Evolutionary conservation across 495 filamentous ascomycete species (phyloP).

Genomic region (Daldinia caldariorum): DNA sequence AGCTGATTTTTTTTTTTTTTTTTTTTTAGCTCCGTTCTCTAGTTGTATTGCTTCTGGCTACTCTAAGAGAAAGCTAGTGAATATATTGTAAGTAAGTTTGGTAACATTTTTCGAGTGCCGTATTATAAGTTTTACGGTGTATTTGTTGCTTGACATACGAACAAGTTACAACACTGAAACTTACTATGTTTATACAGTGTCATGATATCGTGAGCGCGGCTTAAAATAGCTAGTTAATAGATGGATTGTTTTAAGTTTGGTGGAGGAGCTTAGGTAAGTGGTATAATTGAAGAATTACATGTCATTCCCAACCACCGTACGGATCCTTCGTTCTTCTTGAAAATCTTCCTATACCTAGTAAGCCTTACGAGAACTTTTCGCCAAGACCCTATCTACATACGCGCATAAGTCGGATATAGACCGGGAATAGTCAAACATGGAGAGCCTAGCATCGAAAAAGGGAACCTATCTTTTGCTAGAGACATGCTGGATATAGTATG

Average conservation of each 20-base stretch:
- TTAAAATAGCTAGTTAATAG: not conserved
- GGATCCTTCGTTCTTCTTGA: not conserved
- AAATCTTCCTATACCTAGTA: slow-evolving; percentile 7
- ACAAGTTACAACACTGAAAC: too few species aligned
- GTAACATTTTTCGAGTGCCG: not conserved
- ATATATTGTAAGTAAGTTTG: not conserved
- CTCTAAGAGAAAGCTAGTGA: not conserved
- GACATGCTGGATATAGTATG: not conserved
- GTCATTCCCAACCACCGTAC: not conserved
- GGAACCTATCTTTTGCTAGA: slow-evolving; percentile 4
- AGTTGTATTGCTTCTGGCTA: not conserved
- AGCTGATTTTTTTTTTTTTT: not conserved
- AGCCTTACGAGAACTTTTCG: slow-evolving; percentile 12
- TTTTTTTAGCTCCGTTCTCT: not conserved
- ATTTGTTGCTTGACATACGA: too few species aligned
- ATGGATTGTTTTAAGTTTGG: not conserved
- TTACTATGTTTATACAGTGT: not conserved
- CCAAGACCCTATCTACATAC: slow-evolving; percentile 20
- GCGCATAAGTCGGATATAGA: slow-evolving; percentile 4
- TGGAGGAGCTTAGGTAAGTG: not conserved
- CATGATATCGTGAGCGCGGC: not conserved
- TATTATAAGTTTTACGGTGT: not conserved
- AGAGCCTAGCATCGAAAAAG: not conserved
- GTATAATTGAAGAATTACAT: not conserved
- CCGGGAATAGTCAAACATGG: slow-evolving; percentile 26